Base-by-base conservation (phyloP, 2,329 filamentous ascomycete genomes). In the Aspergillus neoniger region DNA sequence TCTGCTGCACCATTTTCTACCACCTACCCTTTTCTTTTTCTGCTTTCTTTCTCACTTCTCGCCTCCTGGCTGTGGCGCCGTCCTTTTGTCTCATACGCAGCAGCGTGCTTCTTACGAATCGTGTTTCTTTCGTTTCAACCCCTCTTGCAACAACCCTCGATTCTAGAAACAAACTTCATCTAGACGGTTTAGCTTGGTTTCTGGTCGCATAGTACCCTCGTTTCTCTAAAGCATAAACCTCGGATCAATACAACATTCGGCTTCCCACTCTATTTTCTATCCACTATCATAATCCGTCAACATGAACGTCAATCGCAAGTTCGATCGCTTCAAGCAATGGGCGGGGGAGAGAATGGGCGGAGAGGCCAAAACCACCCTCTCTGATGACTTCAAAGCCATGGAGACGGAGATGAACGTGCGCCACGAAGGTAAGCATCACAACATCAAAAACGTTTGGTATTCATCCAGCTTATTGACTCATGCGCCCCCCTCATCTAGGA, bases 291-390 rank as follows among this genome's bases (percentile, higher is more conserved):
- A 48, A 48, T 52, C 25, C 5, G 25, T 54, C 71, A 79, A 60
- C 36, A 86, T 86, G 84, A 86, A 86, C 70, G 81, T 88, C 76
- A 88, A 87, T 79, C 96, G 96, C 83, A 96, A 96, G 76, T 87
- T 98, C 75, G 94, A 93, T 80, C 90, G 94, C 73, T 89, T 96
- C 82, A 96, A 94, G 82, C 94, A 98, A 89, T 98, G 94, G 94
- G 92, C 93, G 39, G 92, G 92, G 68, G 94, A 98, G 81, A 91
- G 93, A 80, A 96, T 98, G 91, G 94, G 94, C 70, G 87, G 86
- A 66, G 93, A 97, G 79, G 85, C 88, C 79, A 95, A 92, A 80
- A 97, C 94, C 9, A 87, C 84, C 74, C 87, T 92, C 65, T 90
- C 91, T 0, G 92, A 98, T 55, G 90, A 97, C 72, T 98, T 98